Evolutionary conservation across 1,139 yeast species (phyloP), one percentile per base, ranked within the genome.

Genomic region (Taiozyma onychis): DNA sequence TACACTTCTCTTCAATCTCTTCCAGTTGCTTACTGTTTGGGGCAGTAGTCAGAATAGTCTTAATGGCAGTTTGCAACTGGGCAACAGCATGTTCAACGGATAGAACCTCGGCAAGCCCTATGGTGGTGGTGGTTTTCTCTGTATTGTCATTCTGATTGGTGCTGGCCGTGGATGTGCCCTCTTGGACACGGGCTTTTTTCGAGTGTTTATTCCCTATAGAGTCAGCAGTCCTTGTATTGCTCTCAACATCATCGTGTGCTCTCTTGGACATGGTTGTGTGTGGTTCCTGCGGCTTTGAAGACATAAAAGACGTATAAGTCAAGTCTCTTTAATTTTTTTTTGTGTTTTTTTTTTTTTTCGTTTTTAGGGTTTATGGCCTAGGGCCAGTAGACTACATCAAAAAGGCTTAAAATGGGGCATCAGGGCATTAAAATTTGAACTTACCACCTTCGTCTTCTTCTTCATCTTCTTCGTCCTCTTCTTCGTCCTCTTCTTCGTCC

Each of bases 61-160:
- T 71, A 13, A 85, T 68, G 41, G 79, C 73, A 49, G 77, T 80
- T 51, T 83, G 81, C 9, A 85, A 57, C 47, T 71, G 72, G 2
- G 72, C 65, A 11, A 76, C 73, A 0, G 81, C 74, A 59, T 77
- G 77, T 50, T 79, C 83, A n/a, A 80, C 48, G 32, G 68, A 67
- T 22, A 72, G 60, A 13, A 73, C 68, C 43, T 74, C 73, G 1
- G 72, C 60, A 16, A 68, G 48, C 6, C 56, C 60, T 27, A 57
- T 41, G 48, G 49, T 66, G 48, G 66, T 66, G 45, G 18, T 18
- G 18, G 2, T 18, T 3, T 18, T 18, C 18, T 18, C 18, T 18
- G 18, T 18, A 18, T 18, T 18, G 18, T 18, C 18, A 18, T 18
- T 18, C 18, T 18, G 18, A 18, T 18, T 18, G 18, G 18, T 18